These are phyloP conservation scores for Anthracocystis walkeri DNA, from an alignment of 1,284 basidiomycete genomes.

Conservation along the genomic window DNA sequence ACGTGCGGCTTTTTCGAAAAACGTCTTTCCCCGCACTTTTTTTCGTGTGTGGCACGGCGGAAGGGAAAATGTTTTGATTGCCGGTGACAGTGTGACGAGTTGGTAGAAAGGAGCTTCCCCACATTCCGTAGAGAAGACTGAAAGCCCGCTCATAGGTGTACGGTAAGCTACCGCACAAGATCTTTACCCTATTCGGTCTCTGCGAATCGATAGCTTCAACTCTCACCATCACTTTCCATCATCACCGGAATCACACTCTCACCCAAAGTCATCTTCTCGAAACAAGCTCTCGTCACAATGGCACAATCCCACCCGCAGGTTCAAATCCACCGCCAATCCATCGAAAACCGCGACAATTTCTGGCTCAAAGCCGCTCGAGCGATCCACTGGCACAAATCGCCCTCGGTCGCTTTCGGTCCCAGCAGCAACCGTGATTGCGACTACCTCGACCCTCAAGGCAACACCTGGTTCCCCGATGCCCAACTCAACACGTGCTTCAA, in stretches of 20 bases:
- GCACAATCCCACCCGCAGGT: slow-evolving; percentile 46
- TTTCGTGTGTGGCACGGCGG: not conserved
- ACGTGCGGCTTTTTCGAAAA: slow-evolving; percentile 10
- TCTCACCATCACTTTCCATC: not conserved
- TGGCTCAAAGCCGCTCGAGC: slow-evolving; percentile 54
- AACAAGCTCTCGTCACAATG: not conserved
- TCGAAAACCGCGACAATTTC: slow-evolving; percentile 48
- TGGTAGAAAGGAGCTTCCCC: not conserved
- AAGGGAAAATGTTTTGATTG: slow-evolving; percentile 4
- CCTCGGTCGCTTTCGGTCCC: slow-evolving; percentile 47
- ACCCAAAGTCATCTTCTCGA: not conserved
- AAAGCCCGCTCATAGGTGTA: not conserved
- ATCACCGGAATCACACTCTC: too few relatives aligned
- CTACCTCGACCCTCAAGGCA: slow-evolving; percentile 38
- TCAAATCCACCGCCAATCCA: slow-evolving; percentile 52
- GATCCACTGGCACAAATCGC: slow-evolving; percentile 60
- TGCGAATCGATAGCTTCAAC: not conserved
- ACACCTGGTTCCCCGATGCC: slow-evolving; percentile 57
- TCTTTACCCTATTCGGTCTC: not conserved
- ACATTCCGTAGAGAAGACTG: not conserved
- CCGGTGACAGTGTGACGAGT: not conserved
- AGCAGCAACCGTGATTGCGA: slow-evolving; percentile 22
- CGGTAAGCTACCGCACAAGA: slow-evolving; percentile 7
- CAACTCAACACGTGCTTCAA: slow-evolving; percentile 57
- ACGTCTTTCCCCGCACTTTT: slow-evolving; percentile 24